Evolutionary conservation across 129 eudicot species (phyloP), one percentile per base, ranked within the genome.

Genomic region (Artemisia tridentata): DNA sequence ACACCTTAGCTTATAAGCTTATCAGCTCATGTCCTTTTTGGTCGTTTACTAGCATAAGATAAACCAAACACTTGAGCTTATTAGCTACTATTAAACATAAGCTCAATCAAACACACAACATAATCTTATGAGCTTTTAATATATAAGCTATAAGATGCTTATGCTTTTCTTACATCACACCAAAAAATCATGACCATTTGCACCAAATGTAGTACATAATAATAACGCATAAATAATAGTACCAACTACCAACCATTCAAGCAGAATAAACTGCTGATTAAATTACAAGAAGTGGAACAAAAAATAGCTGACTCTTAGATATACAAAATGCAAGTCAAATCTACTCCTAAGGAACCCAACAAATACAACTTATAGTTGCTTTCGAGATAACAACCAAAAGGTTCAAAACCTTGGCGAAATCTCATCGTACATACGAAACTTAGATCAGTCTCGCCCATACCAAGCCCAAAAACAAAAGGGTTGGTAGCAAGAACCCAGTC

Each of bases 381-480:
- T 70, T 49, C 11, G 50, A 77, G 61, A 64, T 63, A 15, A 64
- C 81, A 71, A 62, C 76, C 72, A 23, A 77, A 52, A 77, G 67
- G 59, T 47, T 72, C 76, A 23, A 77, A 52, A 70, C 72, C 66
- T 47, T 41, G 71, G 76, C 65, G 8, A 70, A 52, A 77, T 77
- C 61, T 41, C 80, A 62, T 50, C 17, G 3, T 54, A 10, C 61
- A 73, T 55, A 23, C 23, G 53, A 31, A 64, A 67, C 63, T 63
- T 76, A 60, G 71, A 76, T 20, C 69, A 69, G 15, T 67, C 81
- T 82, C 11, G 58, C 58, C 29, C 76, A 67, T 13, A 81, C 58
- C 11, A 83, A 27, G 45, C 87, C 77, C 5, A 72, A 12, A 47
- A 79, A 16, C 58, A 79, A 63, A 25, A 81, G 53, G 76, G 79